phyloP scores from a whole-genome alignment of 1,284 basidiomycete species.

The Sanghuangporus baumii region DNA sequence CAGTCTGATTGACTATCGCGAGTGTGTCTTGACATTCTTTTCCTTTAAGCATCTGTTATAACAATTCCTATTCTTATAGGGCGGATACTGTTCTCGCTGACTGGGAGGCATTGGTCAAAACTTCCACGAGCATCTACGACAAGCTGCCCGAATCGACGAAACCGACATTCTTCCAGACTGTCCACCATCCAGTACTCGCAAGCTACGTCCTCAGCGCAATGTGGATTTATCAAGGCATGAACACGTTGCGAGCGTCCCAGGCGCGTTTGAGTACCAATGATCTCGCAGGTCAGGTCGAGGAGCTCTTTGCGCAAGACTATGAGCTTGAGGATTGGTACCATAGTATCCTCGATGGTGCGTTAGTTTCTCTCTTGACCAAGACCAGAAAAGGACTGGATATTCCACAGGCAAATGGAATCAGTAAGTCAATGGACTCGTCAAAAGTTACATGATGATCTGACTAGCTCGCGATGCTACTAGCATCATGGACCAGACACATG shows the following conservation, averaged over 20 bases:
- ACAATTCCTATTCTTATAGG: conserved; percentile 27
- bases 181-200: conserved; percentile 58
- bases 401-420: conserved; percentile 52
- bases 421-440: conserved; percentile 28
- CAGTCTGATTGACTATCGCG: conserved; percentile 59
- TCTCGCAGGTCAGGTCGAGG: conserved; percentile 46
- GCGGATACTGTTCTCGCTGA: conserved; percentile 48
- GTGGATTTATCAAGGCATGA: conserved; percentile 52
- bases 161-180: conserved; percentile 63
- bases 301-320: conserved; percentile 52
- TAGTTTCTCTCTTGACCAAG: conserved; percentile 8
- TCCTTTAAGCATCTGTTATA: neutral
- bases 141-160: conserved; percentile 39
- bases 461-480: conserved; percentile 30
- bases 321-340: conserved; percentile 56
- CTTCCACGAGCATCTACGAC: conserved; percentile 52
- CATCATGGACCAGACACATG: conserved; percentile 65
- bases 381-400: neutral
- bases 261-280: conserved; percentile 56
- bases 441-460: neutral
- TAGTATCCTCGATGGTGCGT: conserved; percentile 46
- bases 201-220: conserved; percentile 51
- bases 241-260: conserved; percentile 59
- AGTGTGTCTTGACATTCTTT: conserved; percentile 36
- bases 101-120: conserved; percentile 43